Evolutionary conservation across 1,284 basidiomycete species (phyloP), one percentile per base, ranked within the genome.

Genomic region (Paramarasmius palmivorus): DNA sequence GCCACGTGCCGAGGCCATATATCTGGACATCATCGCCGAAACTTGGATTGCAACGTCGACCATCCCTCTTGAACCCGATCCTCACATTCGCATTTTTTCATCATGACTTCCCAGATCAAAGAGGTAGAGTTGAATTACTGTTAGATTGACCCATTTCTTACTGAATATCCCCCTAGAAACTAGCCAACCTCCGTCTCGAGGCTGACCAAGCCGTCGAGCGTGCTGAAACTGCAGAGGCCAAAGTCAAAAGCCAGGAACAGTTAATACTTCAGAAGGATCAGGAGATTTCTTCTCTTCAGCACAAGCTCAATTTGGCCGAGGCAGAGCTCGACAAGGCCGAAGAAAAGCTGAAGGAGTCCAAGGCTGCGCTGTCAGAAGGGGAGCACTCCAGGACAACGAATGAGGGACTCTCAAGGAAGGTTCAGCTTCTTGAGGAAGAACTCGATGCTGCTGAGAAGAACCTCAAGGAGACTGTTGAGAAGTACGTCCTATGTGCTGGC

Each of bases 361-460:
- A 98, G 77, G 61, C 71, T 34, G 79, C 78, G 47, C 79, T 82
- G 40, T 83, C 81, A 49, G 93, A 93, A 57, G 84, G 87, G 56
- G 93, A 94, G 66, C 70, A 76, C 34, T 86, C 85, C 68, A 88
- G 84, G 73, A 81, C 82, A 44, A 86, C 84, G 37, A 91, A 83
- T 57, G 95, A 98, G 63, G 82, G 77, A 53, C 78, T 98, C 50
- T 68, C 71, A 52, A 80, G 96, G 65, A 99, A 99, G 81, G 85
- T 98, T 26, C 86, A 91, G 65, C 76, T 98, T 19, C 79, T 99
- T 32, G 97, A 99, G 74, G 92, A 94, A 67, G 96, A 99, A 74
- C 83, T 99, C 19, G 97, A 99, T 68, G 83, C 84, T 50, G 90
- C 95, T 20, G 97, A 99, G 80, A 96, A 95, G 86, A 96, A 95